Conservation (phyloP, 176 grass and related monocot species). For the Aegilops sharonensis region DNA sequence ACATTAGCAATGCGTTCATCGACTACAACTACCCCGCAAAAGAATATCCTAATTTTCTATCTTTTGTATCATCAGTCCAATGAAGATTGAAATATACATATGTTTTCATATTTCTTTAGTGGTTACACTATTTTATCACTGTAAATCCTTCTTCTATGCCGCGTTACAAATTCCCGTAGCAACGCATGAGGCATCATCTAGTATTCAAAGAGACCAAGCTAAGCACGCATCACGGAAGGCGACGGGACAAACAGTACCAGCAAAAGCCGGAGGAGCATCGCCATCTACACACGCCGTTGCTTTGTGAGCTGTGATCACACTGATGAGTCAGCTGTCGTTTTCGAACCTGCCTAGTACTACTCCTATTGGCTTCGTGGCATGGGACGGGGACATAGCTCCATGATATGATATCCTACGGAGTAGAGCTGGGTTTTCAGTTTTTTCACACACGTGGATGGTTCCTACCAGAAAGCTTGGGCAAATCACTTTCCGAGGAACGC, state of each 20-base stretch:
- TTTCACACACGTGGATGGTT: not conserved
- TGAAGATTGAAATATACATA: no score
- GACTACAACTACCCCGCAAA: no score
- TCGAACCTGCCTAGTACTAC: not conserved
- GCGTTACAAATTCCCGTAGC: no score
- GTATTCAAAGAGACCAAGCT: not conserved
- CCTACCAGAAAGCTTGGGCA: not conserved
- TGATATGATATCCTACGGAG: not conserved
- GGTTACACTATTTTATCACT: no score
- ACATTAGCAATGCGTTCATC: no score
- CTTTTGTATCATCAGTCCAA: no score
- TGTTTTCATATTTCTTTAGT: no score
- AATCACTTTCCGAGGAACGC: not conserved
- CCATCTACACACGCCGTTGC: not conserved
- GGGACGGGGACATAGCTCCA: not conserved
- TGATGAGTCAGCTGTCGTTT: not conserved
- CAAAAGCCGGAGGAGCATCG: not conserved
- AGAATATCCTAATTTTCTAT: no score
- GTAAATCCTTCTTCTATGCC: no score
- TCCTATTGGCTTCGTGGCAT: not conserved
- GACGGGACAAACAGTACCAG: not conserved
- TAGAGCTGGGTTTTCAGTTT: not conserved
- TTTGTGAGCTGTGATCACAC: constrained; percentile 4
- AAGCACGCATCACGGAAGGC: not conserved
- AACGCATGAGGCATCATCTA: no score